Conservation (phyloP, 306 rosid genomes). For the Canavalia gladiata region DNA sequence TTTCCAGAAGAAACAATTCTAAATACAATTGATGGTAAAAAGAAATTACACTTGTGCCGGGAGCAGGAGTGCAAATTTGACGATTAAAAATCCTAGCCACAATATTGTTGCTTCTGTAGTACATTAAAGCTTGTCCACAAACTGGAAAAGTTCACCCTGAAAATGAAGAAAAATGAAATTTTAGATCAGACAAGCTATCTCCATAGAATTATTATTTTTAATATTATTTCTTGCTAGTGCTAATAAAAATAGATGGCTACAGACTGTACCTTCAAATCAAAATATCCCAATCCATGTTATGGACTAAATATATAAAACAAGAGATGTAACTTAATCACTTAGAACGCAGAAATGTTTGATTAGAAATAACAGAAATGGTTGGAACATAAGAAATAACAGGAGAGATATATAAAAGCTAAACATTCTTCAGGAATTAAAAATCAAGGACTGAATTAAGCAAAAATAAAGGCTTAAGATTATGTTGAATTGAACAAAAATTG, state of each 20-base stretch:
- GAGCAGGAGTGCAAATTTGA: constrained; percentile 84
- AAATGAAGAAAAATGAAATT: background rate
- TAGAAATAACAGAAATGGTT: constrained; percentile 1
- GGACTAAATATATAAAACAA: constrained; percentile 13
- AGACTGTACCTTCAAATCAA: background rate
- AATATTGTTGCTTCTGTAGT: constrained; percentile 79
- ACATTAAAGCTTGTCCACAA: constrained; percentile 64
- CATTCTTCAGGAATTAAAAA: background rate
- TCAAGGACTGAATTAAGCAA: background rate
- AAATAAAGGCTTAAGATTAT: background rate
- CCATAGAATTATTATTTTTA: background rate
- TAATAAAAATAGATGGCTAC: background rate
- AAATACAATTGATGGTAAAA: constrained; percentile 28
- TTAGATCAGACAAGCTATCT: constrained; percentile 22
- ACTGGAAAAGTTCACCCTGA: constrained; percentile 45
- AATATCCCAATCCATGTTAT: background rate
- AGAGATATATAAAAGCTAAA: background rate
- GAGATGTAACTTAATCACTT: background rate
- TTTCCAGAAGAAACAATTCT: constrained; percentile 4
- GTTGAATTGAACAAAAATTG: background rate
- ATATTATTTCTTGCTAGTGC: background rate
- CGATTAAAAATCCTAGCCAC: constrained; percentile 87
- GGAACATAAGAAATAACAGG: background rate
- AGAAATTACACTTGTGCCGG: constrained; percentile 79
- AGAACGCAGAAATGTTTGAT: background rate